phyloP scores from a whole-genome alignment of 345 rosid genomes.

The Eucalyptus curtisii region DNA sequence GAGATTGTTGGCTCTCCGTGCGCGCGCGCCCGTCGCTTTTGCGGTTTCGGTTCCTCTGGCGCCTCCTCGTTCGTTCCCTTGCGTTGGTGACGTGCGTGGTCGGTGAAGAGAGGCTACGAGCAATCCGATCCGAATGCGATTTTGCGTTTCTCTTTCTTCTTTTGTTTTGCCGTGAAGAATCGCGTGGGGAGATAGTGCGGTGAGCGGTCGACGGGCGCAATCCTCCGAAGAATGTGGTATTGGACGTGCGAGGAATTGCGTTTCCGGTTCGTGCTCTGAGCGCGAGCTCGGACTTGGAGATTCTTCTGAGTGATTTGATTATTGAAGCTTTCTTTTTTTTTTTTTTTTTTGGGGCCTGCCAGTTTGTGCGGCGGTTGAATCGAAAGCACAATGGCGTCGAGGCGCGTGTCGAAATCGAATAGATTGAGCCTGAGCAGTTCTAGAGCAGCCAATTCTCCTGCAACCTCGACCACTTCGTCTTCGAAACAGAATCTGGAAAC shows the following conservation, averaged over 20 bases:
- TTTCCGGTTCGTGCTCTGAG: background rate
- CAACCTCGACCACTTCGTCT: constrained; percentile 90
- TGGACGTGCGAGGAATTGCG: background rate
- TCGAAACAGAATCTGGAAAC: constrained; percentile 72
- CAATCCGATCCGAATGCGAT: background rate
- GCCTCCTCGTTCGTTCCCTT: background rate
- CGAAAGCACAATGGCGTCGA: constrained; percentile 56
- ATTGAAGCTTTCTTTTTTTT: background rate
- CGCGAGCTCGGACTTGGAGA: background rate
- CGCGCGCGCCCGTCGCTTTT: background rate
- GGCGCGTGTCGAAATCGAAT: constrained; percentile 45
- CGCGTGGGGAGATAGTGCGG: background rate
- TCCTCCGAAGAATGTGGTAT: background rate
- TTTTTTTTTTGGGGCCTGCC: background rate
- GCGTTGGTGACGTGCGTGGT: background rate
- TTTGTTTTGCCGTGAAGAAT: background rate
- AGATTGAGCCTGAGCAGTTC: constrained; percentile 26
- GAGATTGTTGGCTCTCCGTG: background rate
- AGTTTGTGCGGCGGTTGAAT: background rate
- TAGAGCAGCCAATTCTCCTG: constrained; percentile 61
- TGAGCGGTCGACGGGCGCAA: background rate
- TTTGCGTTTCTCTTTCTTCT: background rate
- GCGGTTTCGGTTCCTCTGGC: background rate
- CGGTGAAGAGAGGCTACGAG: background rate
- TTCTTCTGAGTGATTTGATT: background rate